Base-by-base conservation (phyloP, 805 yeast species). In the Grigorovia humatica region DNA sequence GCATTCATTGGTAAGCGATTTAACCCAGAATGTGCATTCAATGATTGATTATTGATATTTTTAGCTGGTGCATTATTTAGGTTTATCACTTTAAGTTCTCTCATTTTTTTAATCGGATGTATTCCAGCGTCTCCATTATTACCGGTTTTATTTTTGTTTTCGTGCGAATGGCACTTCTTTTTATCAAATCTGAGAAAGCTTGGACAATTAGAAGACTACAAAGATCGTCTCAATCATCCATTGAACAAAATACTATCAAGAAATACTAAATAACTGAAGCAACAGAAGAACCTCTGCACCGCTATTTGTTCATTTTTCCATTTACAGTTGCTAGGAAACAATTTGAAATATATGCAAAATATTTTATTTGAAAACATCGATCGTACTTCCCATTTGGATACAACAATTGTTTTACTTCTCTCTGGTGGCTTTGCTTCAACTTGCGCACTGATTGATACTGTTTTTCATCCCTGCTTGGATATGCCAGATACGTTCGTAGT, bases 371-470 rank as follows among this genome's bases (percentile, higher is more conserved):
- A 67, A 40, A 70, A 70, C 48, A 68, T 79, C 59, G 78, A 78
- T 59, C 73, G 73, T 35, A 62, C 69, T 19, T 50, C 50, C 20
- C 72, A 67, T 53, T 64, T 76, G 58, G 73, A 69, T 53, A 70
- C 82, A 0, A 77, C 81, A 0, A 66, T 79, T 44, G 80, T 78
- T 5, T 71, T 78, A 12, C 81, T 76, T 46, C 82, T 81, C 0
- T 67, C 76, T 44, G 76, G 79, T 55, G 80, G 80, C 1, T 78
- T 70, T 55, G 73, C 76, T 9, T 71, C 70, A 11, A 48, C 71
- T n/a, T 70, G 70, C 52, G 65, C 73, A 54, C 54, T 75, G 3
- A 48, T 73, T 42, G 71, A 75, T 1, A 70, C 76, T 2, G 54
- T 60, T 19, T 48, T 69, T 70, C 56, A 54, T 61, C 15, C 69